phyloP scores from a whole-genome alignment of 768 basidiomycete species.

The Gautieria morchelliformis region DNA sequence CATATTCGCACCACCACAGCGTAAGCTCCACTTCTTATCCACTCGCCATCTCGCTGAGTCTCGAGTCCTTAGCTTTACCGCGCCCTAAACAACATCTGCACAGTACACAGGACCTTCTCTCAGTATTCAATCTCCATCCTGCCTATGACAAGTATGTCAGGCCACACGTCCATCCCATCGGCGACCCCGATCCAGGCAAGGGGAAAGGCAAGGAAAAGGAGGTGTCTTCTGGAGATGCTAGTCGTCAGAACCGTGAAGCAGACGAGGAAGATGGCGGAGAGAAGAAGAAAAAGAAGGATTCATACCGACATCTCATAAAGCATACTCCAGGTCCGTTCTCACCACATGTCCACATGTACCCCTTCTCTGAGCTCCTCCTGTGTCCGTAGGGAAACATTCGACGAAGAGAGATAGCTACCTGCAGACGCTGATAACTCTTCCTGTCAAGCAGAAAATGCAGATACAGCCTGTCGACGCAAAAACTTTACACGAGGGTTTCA shows the following conservation, averaged over 20 bases:
- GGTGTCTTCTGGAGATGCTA: conserved; percentile 14
- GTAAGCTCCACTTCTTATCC: background rate
- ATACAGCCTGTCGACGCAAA: conserved; percentile 54
- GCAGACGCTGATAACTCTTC: conserved; percentile 51
- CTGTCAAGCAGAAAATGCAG: conserved; percentile 59
- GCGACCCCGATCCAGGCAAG: conserved; percentile 15
- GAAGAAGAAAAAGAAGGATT: conserved; percentile 68
- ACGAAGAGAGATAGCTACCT: conserved; percentile 73
- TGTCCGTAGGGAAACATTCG: conserved; percentile 57
- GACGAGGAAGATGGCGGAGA: conserved; percentile 48
- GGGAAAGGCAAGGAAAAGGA: conserved; percentile 24
- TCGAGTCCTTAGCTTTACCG: background rate
- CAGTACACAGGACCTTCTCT: conserved; percentile 73
- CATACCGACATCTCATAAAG: conserved; percentile 69
- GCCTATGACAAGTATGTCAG: conserved; percentile 80
- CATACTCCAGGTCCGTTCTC: conserved; percentile 52
- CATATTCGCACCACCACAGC: conserved; percentile 5
- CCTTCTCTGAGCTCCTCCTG: background rate
- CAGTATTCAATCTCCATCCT: conserved; percentile 56
- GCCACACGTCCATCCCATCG: conserved; percentile 31
- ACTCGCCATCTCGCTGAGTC: background rate
- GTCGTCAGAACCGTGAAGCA: conserved; percentile 34
- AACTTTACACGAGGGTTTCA: conserved; percentile 66
- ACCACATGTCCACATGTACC: background rate
- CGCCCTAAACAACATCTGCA: conserved; percentile 33